A percentile compares a stretch with the other conserved stretches of the same genome.
These are phyloP conservation scores for Cerioporus squamosus DNA, from an alignment of 1,284 basidiomycete genomes.

Conservation along the genomic window DNA sequence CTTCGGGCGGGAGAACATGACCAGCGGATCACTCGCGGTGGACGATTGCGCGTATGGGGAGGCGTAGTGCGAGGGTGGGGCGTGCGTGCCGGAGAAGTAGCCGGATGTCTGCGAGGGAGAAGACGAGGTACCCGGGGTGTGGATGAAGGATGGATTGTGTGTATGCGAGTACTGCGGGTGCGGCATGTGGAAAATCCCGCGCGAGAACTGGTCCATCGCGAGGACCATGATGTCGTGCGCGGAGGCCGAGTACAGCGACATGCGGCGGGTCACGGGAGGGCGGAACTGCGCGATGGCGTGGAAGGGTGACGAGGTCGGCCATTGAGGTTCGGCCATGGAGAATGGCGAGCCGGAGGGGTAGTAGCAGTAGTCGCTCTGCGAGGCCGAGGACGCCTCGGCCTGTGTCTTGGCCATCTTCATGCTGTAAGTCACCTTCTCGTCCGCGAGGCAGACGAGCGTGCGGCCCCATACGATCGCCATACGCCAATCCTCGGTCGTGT, in stretches of 20 bases:
- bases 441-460: slow-evolving; percentile 60
- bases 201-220: slow-evolving; percentile 68
- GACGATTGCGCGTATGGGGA: slow-evolving; percentile 7
- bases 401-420: slow-evolving; percentile 21
- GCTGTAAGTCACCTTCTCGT: slow-evolving; percentile 42
- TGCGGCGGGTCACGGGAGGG: slow-evolving; percentile 55
- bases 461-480: slow-evolving; percentile 71
- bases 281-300: slow-evolving; percentile 52
- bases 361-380: slow-evolving; percentile 21
- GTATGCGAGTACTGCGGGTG: slow-evolving; percentile 44
- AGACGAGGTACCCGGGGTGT: slow-evolving; percentile 11
- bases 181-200: slow-evolving; percentile 74
- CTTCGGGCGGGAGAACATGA: slow-evolving; percentile 55
- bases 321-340: slow-evolving; percentile 46
- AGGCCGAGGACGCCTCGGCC: slow-evolving; percentile 5
- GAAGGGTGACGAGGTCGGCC: slow-evolving; percentile 58
- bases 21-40: slow-evolving; percentile 9
- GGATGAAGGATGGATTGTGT: slow-evolving; percentile 30
- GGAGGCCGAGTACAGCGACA: slow-evolving; percentile 46
- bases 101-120: slow-evolving; percentile 13
- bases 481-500: slow-evolving; percentile 58
- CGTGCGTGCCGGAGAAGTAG: slow-evolving; percentile 14
- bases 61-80: slow-evolving; percentile 16
- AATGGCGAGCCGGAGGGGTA: slow-evolving; percentile 24
- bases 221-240: slow-evolving; percentile 58